Percentiles rank a stretch among this genome's conserved stretches.
phyloP scores from a whole-genome alignment of 306 rosid species.

The Sesbania bispinosa region DNA sequence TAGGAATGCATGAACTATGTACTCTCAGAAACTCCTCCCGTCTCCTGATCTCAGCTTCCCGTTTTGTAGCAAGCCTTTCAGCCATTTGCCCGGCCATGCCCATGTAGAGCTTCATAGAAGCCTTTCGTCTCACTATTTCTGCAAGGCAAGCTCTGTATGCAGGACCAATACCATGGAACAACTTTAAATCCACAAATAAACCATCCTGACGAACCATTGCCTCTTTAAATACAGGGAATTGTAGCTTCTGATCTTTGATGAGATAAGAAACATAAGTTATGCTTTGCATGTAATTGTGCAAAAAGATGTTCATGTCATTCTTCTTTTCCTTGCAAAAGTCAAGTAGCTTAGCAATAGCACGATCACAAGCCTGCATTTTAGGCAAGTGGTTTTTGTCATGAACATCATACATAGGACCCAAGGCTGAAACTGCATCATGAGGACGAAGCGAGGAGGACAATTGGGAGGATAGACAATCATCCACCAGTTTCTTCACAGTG shows the following conservation, averaged over 20 bases:
- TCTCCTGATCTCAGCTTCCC: slow-evolving; percentile 73
- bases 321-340: slow-evolving; percentile 74
- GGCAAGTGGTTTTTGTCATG: slow-evolving; percentile 89
- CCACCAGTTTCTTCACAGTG: slow-evolving; percentile 90
- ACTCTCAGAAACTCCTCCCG: slow-evolving; percentile 78
- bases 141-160: slow-evolving; percentile 97
- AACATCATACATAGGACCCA: slow-evolving; percentile 98
- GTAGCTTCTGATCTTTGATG: slow-evolving; percentile 89
- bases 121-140: slow-evolving; percentile 93
- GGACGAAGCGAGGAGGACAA: slow-evolving; percentile 94
- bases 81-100: slow-evolving; percentile 99
- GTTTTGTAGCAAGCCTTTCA: slow-evolving; percentile 84
- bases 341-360: slow-evolving; percentile 65
- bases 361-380: slow-evolving; percentile 82
- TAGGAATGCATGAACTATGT: slow-evolving; percentile 65
- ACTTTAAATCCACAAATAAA: slow-evolving; percentile 69
- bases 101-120: slow-evolving; percentile 93
- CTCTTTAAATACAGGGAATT: slow-evolving; percentile 95
- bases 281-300: slow-evolving; percentile 80
- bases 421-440: slow-evolving; percentile 98
- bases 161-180: slow-evolving; percentile 79
- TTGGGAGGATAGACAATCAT: slow-evolving; percentile 81
- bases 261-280: slow-evolving; percentile 66
- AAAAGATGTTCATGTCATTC: slow-evolving; percentile 76
- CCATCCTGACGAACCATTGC: slow-evolving; percentile 92